phyloP scores from a whole-genome alignment of 805 yeast species.

The Candida anglica region DNA sequence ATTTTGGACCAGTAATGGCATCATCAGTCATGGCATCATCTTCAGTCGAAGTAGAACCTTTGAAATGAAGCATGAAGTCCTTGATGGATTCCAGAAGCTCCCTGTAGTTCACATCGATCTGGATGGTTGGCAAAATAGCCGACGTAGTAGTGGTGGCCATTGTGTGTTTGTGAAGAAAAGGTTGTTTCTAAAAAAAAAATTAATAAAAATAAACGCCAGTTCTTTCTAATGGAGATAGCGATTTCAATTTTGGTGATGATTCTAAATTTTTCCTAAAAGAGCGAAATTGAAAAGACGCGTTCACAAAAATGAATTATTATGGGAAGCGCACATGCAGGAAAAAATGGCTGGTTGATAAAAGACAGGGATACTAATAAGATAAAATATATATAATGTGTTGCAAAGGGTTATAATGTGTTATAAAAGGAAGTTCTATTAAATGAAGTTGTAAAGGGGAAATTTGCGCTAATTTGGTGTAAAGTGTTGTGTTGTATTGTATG shows the following conservation, averaged over 20 bases:
- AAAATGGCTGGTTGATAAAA: conserved; percentile 1
- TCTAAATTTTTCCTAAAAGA: conserved; percentile 2
- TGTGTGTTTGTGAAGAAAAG: neutral
- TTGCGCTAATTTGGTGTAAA: too few relatives aligned
- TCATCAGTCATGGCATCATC: conserved; percentile 17
- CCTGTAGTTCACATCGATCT: conserved; percentile 69
- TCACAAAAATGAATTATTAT: conserved; percentile 2
- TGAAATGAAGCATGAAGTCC: conserved; percentile 69
- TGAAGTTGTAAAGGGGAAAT: too few relatives aligned
- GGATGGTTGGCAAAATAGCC: conserved; percentile 56
- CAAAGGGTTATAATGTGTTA: too few relatives aligned
- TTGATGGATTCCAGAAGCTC: conserved; percentile 54
- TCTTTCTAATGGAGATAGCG: neutral
- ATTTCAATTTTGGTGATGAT: conserved; percentile 1
- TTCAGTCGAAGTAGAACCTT: conserved; percentile 31
- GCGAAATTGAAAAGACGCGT: too few relatives aligned
- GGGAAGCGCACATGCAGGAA: conserved; percentile 2
- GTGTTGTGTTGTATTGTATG: too few relatives aligned
- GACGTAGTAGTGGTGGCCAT: conserved; percentile 12
- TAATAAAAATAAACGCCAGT: neutral
- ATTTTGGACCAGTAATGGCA: conserved; percentile 55
- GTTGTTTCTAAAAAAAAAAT: neutral
- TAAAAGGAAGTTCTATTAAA: too few relatives aligned
- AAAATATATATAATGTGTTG: too few relatives aligned
- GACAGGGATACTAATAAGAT: too few relatives aligned